Conservation (phyloP, 345 rosid species). For the Geranium rotundifolium region DNA sequence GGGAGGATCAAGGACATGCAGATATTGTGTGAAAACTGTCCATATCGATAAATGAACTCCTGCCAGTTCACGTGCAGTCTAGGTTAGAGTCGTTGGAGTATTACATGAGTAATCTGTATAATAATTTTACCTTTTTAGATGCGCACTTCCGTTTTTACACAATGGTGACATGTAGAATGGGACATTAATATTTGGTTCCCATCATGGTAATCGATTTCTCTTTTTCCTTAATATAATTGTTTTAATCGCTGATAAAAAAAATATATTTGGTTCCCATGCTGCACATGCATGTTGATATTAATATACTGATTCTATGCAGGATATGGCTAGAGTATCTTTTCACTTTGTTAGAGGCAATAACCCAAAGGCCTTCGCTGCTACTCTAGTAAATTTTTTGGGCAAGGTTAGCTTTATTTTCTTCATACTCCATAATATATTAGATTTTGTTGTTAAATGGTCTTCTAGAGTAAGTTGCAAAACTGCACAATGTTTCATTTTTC, state of each 20-base stretch:
- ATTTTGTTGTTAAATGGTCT: background rate
- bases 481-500: background rate
- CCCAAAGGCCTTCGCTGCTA: constrained; percentile 60
- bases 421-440: background rate
- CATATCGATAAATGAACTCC: background rate
- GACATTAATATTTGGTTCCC: background rate
- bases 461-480: background rate
- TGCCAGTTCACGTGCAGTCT: background rate
- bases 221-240: too few species aligned
- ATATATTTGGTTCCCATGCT: background rate
- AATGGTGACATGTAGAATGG: background rate
- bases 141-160: background rate
- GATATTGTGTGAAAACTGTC: background rate
- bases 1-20: background rate
- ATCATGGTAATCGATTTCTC: too few species aligned
- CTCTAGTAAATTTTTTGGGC: constrained; percentile 69
- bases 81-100: background rate
- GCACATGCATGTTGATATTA: background rate
- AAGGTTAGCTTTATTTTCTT: constrained; percentile 40
- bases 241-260: too few species aligned
- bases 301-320: constrained; percentile 35
- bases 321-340: constrained; percentile 67
- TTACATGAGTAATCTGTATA: background rate
- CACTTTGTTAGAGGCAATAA: constrained; percentile 84
- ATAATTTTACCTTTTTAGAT: background rate